A percentile compares a stretch with the other conserved stretches of the same genome.
phyloP scores from a whole-genome alignment of 768 basidiomycete genomes.

The Polyporus arcularius region DNA sequence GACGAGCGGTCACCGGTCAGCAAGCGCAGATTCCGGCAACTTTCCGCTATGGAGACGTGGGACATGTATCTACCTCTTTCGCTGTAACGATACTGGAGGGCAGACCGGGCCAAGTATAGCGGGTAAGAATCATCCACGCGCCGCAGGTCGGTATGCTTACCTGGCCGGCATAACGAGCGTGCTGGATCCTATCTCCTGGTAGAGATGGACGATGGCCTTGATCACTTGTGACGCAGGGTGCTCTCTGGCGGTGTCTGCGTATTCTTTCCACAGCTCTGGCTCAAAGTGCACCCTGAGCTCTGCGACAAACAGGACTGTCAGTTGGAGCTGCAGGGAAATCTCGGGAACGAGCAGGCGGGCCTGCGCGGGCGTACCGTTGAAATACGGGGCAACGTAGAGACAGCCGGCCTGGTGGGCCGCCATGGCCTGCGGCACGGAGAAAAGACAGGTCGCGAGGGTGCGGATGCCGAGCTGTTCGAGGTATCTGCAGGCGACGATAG shows the following conservation, averaged over 20 bases:
- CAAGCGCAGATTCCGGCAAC: neutral
- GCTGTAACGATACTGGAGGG: slow-evolving; percentile 40
- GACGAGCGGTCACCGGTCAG: neutral
- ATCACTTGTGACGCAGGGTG: slow-evolving; percentile 47
- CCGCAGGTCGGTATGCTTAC: slow-evolving; percentile 22
- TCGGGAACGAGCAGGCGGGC: too few relatives aligned
- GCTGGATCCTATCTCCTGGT: slow-evolving; percentile 37
- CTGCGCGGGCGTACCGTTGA: slow-evolving; percentile 42
- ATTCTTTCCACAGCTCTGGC: slow-evolving; percentile 39
- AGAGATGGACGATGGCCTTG: slow-evolving; percentile 38
- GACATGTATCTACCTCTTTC: slow-evolving; percentile 34
- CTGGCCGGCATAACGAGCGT: slow-evolving; percentile 55
- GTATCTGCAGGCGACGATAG: slow-evolving; percentile 48
- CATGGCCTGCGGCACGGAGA: slow-evolving; percentile 55
- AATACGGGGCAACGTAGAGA: slow-evolving; percentile 55
- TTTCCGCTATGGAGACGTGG: neutral
- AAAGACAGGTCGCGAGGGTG: slow-evolving; percentile 56
- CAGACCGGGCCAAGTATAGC: neutral
- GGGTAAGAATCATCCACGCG: neutral
- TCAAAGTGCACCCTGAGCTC: slow-evolving; percentile 52
- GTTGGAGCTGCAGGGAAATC: too few relatives aligned
- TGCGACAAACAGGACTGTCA: slow-evolving; percentile 13
- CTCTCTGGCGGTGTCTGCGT: slow-evolving; percentile 38
- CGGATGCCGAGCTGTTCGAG: slow-evolving; percentile 48
- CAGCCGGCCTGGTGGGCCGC: slow-evolving; percentile 56